Base-by-base conservation (phyloP, 345 rosid genomes). In the Acer saccharum region DNA sequence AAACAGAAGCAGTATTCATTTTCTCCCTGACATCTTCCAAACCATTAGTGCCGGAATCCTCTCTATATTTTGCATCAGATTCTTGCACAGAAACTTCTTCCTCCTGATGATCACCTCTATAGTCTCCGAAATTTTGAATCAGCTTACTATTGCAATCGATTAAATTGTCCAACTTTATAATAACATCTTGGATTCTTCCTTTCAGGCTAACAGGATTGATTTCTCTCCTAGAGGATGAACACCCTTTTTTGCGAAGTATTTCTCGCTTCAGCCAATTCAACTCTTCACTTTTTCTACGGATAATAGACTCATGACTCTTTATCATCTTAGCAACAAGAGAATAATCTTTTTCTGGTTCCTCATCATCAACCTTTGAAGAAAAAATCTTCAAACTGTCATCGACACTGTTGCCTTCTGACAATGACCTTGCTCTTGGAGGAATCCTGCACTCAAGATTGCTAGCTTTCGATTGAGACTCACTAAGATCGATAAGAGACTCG, bases 221-320 rank as follows among this genome's bases (percentile, higher is more conserved):
- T 25, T 81, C 87, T 72, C 77, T 83, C 80, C 69, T 65, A 18
- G 69, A 20, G 67, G 64, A 55, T 52, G 64, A 29, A 43, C 63
- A 41, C 55, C 68, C 67, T 75, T 65, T 86, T 67, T 74, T 81
- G 4, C 8, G 76, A 8, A 73, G 52, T 39, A 80, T 60, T 71
- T 86, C 85, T 55, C 66, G 65, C 57, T 78, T 76, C 25, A 64
- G 27, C 78, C 66, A 60, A 50, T 71, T 69, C 17, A 81, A 72
- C 82, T 86, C 92, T 82, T 86, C 81, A 6, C 81, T 79, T 62
- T 87, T 89, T 83, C 70, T 86, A 35, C 84, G 83, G 71, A 89
- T 93, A 70, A 86, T 82, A 4, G 87, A 86, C 83, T 89, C 94
- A 54, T 91, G 95, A 78, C 79, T 88, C 86, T 89, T 85, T 74